These are phyloP conservation scores for Fraxinus americana DNA, from an alignment of 257 asterid species.

Conservation along the genomic window DNA sequence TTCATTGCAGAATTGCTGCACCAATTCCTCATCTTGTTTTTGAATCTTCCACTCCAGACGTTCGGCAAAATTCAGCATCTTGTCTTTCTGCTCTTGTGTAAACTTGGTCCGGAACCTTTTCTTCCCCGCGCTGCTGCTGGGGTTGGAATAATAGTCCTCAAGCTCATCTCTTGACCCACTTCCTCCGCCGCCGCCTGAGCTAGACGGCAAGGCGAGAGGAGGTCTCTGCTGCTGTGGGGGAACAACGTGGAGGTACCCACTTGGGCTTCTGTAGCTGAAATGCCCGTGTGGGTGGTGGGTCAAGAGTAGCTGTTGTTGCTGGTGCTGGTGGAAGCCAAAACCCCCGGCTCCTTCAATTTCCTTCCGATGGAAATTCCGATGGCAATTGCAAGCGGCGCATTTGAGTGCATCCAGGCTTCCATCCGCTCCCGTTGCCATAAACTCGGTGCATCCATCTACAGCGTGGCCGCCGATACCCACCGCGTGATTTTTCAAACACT, in stretches of 20 bases:
- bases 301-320: constrained; percentile 41
- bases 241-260: constrained; percentile 61
- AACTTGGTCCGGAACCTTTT: constrained; percentile 69
- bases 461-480: constrained; percentile 73
- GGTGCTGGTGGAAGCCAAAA: constrained; percentile 29
- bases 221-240: constrained; percentile 29
- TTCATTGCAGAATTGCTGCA: constrained; percentile 61
- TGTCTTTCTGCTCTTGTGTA: constrained; percentile 71
- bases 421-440: constrained; percentile 68
- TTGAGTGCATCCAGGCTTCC: constrained; percentile 60
- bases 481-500: constrained; percentile 72
- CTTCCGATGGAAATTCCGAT: constrained; percentile 83
- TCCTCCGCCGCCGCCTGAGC: constrained; percentile 52
- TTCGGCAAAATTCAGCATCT: constrained; percentile 67
- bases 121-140: constrained; percentile 40
- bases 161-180: constrained; percentile 48
- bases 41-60: constrained; percentile 71
- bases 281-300: constrained; percentile 52
- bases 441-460: constrained; percentile 83
- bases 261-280: constrained; percentile 46
- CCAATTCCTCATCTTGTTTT: constrained; percentile 65
- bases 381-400: constrained; percentile 84
- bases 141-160: constrained; percentile 49
- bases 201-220: constrained; percentile 64
- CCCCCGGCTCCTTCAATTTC: constrained; percentile 31